Evolutionary conservation across 2,329 filamentous ascomycete genomes (phyloP).

Genomic region (Colletotrichum godetiae): DNA sequence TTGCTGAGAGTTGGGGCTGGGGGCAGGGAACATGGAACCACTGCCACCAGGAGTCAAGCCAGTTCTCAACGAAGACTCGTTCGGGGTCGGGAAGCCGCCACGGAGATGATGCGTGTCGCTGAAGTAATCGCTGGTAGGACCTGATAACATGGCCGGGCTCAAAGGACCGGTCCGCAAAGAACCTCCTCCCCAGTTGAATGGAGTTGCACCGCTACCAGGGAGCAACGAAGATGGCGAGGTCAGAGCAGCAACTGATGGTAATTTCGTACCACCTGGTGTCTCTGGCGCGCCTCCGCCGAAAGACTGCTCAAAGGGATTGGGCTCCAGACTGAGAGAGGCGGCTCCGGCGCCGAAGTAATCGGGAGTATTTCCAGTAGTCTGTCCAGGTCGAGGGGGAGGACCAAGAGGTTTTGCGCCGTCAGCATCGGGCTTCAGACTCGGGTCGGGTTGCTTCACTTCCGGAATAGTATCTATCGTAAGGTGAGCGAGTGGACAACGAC

Average conservation of each 20-base stretch:
- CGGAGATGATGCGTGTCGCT: conserved; percentile 81
- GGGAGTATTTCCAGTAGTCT: conserved; percentile 64
- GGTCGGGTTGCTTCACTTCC: conserved; percentile 59
- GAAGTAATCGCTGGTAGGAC: conserved; percentile 88
- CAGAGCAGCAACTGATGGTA: conserved; percentile 90
- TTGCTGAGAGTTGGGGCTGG: conserved; percentile 82
- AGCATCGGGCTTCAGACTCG: conserved; percentile 66
- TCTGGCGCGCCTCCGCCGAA: conserved; percentile 78
- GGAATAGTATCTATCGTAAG: conserved; percentile 51
- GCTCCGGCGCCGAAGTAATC: conserved; percentile 76
- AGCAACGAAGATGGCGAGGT: conserved; percentile 89
- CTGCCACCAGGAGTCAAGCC: conserved; percentile 94
- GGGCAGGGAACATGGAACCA: conserved; percentile 96
- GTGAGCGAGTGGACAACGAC: conserved; percentile 37
- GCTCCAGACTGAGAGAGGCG: conserved; percentile 78
- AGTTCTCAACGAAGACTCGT: conserved; percentile 93
- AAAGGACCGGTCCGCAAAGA: conserved; percentile 92
- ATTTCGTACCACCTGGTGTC: conserved; percentile 83
- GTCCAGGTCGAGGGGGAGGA: conserved; percentile 75
- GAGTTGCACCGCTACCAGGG: conserved; percentile 77
- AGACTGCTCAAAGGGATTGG: conserved; percentile 97
- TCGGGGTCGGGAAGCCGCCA: conserved; percentile 91
- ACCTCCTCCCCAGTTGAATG: conserved; percentile 83
- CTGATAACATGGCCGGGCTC: conserved; percentile 97
- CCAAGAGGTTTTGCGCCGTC: conserved; percentile 74